These are phyloP conservation scores for Fusarium brachygibbosum DNA, from an alignment of 2,329 filamentous ascomycete genomes.

Conservation along the genomic window DNA sequence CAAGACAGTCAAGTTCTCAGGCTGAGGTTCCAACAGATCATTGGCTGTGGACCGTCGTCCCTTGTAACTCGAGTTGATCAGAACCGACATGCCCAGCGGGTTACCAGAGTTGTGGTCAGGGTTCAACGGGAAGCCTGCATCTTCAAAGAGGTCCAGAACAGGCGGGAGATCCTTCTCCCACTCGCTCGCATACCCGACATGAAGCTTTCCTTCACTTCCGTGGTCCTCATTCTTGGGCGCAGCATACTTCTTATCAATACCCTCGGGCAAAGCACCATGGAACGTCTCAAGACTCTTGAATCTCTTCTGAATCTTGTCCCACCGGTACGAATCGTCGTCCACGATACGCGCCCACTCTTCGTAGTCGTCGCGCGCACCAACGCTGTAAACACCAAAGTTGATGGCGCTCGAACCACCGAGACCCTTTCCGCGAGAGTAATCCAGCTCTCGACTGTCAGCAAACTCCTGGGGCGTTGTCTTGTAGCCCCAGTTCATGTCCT, in stretches of 20 bases:
- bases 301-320: slow-evolving; percentile 64
- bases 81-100: slow-evolving; percentile 67
- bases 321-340: slow-evolving; percentile 68
- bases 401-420: slow-evolving; percentile 67
- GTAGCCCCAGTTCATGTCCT: slow-evolving; percentile 66
- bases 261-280: slow-evolving; percentile 56
- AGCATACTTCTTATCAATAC: slow-evolving; percentile 61
- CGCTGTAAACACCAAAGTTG: slow-evolving; percentile 67
- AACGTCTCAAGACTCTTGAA: slow-evolving; percentile 69
- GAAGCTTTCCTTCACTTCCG: slow-evolving; percentile 62
- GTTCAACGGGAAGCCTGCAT: slow-evolving; percentile 64
- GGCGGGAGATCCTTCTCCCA: slow-evolving; percentile 64
- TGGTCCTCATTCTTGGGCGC: slow-evolving; percentile 61
- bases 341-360: slow-evolving; percentile 70
- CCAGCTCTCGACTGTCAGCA: slow-evolving; percentile 59
- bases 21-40: slow-evolving; percentile 60
- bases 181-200: slow-evolving; percentile 62
- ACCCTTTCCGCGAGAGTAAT: slow-evolving; percentile 64
- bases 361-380: slow-evolving; percentile 71
- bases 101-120: slow-evolving; percentile 70
- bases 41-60: slow-evolving; percentile 65
- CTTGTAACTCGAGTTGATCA: slow-evolving; percentile 63
- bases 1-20: slow-evolving; percentile 58
- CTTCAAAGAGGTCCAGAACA: slow-evolving; percentile 62
- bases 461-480: slow-evolving; percentile 62